A percentile compares a stretch with the other conserved stretches of the same genome.
phyloP scores from a whole-genome alignment of 805 yeast genomes.

The Metschnikowia cubensis region DNA sequence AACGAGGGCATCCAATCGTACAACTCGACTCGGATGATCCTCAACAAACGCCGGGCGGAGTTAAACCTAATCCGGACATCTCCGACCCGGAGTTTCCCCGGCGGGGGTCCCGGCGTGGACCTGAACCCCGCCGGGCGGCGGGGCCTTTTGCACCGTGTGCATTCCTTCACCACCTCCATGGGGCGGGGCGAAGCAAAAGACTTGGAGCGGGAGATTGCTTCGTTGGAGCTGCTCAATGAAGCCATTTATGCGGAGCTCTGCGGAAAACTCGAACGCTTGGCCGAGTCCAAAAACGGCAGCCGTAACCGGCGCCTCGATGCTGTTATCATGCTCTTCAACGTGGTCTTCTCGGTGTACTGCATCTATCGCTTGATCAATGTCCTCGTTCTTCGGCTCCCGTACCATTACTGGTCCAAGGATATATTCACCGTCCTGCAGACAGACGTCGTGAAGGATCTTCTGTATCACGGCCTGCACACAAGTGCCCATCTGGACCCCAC shows the following conservation, averaged over 20 bases:
- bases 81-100: constrained; percentile 28
- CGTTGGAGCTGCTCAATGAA: constrained; percentile 30
- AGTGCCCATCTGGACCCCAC: no score
- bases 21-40: constrained; percentile 38
- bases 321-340: constrained; percentile 15
- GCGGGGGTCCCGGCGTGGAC: no score
- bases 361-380: constrained; percentile 44
- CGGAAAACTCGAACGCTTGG: constrained; percentile 12
- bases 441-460: no score
- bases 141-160: constrained; percentile 34
- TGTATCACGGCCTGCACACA: no score
- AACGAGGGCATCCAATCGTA: constrained; percentile 34
- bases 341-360: constrained; percentile 45
- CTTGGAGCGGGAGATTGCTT: constrained; percentile 36
- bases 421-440: no score
- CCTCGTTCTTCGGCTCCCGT: constrained; percentile 39
- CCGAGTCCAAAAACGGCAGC: not conserved
- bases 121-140: not conserved
- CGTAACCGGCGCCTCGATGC: not conserved
- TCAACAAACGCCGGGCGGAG: constrained; percentile 30
- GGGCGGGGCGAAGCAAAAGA: constrained; percentile 28
- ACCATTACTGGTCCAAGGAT: constrained; percentile 12
- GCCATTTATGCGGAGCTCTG: constrained; percentile 30
- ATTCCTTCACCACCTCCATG: constrained; percentile 32
- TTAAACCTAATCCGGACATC: constrained; percentile 19